Percentiles rank a stretch among this genome's conserved stretches.
phyloP scores from a whole-genome alignment of 73 alveolate species.

The Paramecium primaurelia region DNA sequence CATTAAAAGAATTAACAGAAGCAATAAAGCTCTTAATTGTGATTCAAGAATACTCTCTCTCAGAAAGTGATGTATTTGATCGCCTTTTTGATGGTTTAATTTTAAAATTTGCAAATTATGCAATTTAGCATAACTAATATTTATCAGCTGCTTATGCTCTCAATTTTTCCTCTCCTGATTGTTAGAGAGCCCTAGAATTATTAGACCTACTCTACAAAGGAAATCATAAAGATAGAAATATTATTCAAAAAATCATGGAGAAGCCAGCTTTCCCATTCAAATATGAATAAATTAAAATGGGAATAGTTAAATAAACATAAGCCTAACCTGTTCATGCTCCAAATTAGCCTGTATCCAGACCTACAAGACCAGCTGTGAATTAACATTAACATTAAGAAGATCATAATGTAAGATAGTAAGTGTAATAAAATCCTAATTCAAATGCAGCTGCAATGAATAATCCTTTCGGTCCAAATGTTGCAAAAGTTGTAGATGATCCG shows the following conservation, averaged over 20 bases:
- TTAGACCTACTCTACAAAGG: background rate
- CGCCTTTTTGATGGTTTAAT: background rate
- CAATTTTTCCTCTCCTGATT: background rate
- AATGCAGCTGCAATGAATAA: background rate
- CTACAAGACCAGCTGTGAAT: background rate
- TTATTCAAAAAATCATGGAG: background rate
- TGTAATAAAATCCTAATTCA: background rate
- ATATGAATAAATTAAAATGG: background rate
- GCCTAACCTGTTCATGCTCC: background rate
- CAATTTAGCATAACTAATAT: background rate
- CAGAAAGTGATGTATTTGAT: background rate
- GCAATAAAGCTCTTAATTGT: slow-evolving; percentile 43
- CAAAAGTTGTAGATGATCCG: background rate
- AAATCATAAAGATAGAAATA: background rate
- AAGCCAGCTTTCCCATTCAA: slow-evolving; percentile 35
- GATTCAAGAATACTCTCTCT: background rate
- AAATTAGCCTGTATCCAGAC: slow-evolving; percentile 4
- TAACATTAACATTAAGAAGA: background rate
- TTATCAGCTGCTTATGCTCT: slow-evolving; percentile 33
- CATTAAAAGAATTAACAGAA: slow-evolving; percentile 35
- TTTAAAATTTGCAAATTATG: background rate
- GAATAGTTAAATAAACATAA: background rate
- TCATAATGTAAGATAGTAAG: background rate
- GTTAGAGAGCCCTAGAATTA: background rate
- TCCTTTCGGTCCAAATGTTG: slow-evolving; percentile 16